Base-by-base conservation (phyloP, 1,284 basidiomycete genomes). In the Tilletia setariae region DNA sequence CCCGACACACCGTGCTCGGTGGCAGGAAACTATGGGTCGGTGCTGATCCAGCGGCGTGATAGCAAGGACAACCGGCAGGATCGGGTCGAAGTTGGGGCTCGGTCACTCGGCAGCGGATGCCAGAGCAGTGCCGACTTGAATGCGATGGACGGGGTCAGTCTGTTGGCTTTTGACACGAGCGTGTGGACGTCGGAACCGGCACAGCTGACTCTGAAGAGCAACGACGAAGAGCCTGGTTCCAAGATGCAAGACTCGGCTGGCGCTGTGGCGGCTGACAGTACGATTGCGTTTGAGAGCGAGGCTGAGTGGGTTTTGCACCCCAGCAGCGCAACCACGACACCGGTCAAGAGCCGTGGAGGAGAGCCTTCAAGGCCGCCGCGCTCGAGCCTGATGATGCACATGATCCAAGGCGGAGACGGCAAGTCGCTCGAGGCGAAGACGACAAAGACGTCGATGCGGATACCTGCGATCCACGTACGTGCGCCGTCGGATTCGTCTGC, bases 401-500 rank as follows among this genome's bases (percentile, higher is more conserved):
- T 6, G 35, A 40, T 40, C 6, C 35, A 40, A 40, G 35, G 35
- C 35, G 6, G 35, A 11, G 35, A 40, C 35, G 35, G 35, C 6
- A 4, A 40, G 35, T 40, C 35, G 35, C 35, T 6, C 35, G 35
- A 40, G 35, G 35, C 6, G 6, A 11, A 40, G 35, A 11, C 35
- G 35, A 40, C 11, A 4, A 40, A 40, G 35, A 40, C 11, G 35
- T 40, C 35, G 35, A 11, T 4, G 6, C 35, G 35, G 16, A 61
- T 61, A 13, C 56, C 56, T 3, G 7, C 56, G 13, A 61, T 61
- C 32, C 56, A 61, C 21, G 56, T 61, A 15, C 56, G 56, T 19
- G 56, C 13, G 28, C 56, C 56, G 32, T 61, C 56, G 30, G 56
- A 61, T 35, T 61, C 56, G 23, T 61, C 56, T 2, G 56, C 56